These are phyloP conservation scores for Pyricularia sp. DNA, from an alignment of 2,329 filamentous ascomycete species.

Conservation along the genomic window DNA sequence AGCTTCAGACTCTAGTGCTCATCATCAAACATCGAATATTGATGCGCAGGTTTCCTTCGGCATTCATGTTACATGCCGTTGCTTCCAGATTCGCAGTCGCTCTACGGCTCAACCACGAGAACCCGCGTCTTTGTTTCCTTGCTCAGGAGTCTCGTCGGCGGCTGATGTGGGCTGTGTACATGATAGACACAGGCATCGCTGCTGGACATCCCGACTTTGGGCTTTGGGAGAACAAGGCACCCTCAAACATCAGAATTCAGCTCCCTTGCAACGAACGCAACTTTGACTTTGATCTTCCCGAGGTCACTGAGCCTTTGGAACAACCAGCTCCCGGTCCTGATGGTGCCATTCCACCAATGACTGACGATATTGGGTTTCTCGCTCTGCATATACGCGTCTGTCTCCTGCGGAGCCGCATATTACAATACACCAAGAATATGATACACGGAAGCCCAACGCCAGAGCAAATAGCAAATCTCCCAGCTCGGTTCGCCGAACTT, in stretches of 20 bases:
- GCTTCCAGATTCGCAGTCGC: conserved; percentile 39
- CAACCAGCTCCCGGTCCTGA: conserved; percentile 29
- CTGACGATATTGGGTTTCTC: conserved; percentile 45
- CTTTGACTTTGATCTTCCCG: conserved; percentile 48
- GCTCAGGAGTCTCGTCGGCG: conserved; percentile 33
- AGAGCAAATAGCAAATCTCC: conserved; percentile 31
- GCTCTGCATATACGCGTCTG: conserved; percentile 48
- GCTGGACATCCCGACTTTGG: conserved; percentile 36
- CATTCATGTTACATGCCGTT: conserved; percentile 36
- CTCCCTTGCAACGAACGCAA: conserved; percentile 41
- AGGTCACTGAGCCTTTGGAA: conserved; percentile 42
- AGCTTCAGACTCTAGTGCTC: conserved; percentile 37
- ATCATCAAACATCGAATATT: conserved; percentile 38
- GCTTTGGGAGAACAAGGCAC: conserved; percentile 27
- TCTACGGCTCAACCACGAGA: conserved; percentile 38
- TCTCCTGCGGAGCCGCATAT: conserved; percentile 43
- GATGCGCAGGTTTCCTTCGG: conserved; percentile 32
- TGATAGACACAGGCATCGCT: conserved; percentile 37
- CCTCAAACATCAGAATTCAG: conserved; percentile 33
- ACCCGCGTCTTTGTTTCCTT: conserved; percentile 31
- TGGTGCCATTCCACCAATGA: conserved; percentile 31
- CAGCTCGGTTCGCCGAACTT: conserved; percentile 38
- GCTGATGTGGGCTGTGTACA: conserved; percentile 39
- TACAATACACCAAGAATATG: conserved; percentile 41
- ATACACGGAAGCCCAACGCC: conserved; percentile 24